A percentile compares a stretch with the other conserved stretches of the same genome.
These are phyloP conservation scores for Rhodotorula sp. DNA, from an alignment of 1,284 basidiomycete species.

Conservation along the genomic window DNA sequence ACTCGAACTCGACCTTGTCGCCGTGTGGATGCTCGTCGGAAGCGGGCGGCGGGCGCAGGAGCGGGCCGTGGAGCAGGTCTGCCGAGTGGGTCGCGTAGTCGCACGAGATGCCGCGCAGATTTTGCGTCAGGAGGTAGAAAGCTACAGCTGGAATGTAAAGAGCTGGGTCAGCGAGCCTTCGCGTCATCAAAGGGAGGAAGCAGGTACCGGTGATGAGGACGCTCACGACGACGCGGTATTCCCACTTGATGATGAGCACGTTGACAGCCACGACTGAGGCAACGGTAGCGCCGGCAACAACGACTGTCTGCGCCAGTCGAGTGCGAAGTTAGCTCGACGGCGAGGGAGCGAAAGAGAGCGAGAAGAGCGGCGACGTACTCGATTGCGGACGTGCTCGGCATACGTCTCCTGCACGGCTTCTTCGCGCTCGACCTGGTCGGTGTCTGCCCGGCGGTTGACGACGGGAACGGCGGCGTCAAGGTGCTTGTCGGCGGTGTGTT, in stretches of 20 bases:
- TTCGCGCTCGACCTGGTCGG: not conserved
- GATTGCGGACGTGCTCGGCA: conserved; percentile 1
- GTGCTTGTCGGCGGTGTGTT: not conserved
- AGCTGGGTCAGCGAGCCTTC: not conserved
- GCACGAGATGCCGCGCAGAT: not conserved
- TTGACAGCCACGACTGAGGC: not conserved
- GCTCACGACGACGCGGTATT: not conserved
- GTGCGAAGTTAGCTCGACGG: not conserved
- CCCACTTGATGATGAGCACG: conserved; percentile 4
- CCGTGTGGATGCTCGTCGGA: not conserved
- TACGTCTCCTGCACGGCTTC: not conserved
- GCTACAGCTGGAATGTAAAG: not conserved
- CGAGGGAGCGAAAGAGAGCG: not conserved
- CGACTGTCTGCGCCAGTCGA: not conserved
- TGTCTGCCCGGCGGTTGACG: not conserved
- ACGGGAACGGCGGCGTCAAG: not conserved
- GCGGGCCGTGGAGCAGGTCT: not conserved
- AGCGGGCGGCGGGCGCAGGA: not conserved
- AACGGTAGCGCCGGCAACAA: not conserved
- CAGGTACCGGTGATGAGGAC: not conserved
- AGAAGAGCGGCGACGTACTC: not conserved
- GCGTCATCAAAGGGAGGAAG: not conserved
- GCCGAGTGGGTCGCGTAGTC: conserved; percentile 2
- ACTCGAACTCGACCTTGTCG: conserved; percentile 3
- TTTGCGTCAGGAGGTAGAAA: not conserved